Percentiles rank a stretch among this genome's conserved stretches.
phyloP scores from a whole-genome alignment of 2,329 filamentous ascomycete genomes.

The Taxawa tesnikishii region DNA sequence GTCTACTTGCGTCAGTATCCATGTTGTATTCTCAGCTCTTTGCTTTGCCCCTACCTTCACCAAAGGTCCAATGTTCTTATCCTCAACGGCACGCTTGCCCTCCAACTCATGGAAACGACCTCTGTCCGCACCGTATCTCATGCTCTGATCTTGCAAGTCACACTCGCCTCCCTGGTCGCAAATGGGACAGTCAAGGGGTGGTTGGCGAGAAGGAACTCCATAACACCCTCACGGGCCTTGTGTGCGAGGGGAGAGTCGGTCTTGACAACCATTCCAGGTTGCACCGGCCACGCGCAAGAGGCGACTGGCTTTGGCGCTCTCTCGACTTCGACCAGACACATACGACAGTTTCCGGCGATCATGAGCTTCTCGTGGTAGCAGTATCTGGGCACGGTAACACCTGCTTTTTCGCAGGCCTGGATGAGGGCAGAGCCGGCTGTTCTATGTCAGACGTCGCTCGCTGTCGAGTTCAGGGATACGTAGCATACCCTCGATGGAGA shows the following conservation, averaged over 20 bases:
- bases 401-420: constrained; percentile 98
- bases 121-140: constrained; percentile 93
- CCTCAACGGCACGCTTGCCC: constrained; percentile 95
- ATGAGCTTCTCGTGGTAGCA: constrained; percentile 99
- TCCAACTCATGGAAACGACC: constrained; percentile 92
- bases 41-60: constrained; percentile 52
- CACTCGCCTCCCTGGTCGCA: constrained; percentile 99
- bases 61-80: constrained; percentile 97
- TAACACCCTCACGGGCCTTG: constrained; percentile 96
- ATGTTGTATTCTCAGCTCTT: constrained; percentile 8
- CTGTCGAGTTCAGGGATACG: neutral
- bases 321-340: constrained; percentile 98
- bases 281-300: constrained; percentile 97
- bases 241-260: constrained; percentile 92
- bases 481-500: constrained; percentile 81
- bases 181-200: constrained; percentile 92
- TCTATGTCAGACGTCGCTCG: constrained; percentile 23
- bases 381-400: constrained; percentile 84
- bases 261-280: constrained; percentile 98
- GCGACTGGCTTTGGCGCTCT: constrained; percentile 91
- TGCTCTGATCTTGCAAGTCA: constrained; percentile 97
- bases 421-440: constrained; percentile 92
- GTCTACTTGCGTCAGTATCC: constrained; percentile 40
- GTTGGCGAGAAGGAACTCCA: constrained; percentile 96
- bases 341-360: constrained; percentile 99